A percentile compares a stretch with the other conserved stretches of the same genome.
phyloP scores from a whole-genome alignment of 768 basidiomycete genomes.

The Mycena vulgaris region DNA sequence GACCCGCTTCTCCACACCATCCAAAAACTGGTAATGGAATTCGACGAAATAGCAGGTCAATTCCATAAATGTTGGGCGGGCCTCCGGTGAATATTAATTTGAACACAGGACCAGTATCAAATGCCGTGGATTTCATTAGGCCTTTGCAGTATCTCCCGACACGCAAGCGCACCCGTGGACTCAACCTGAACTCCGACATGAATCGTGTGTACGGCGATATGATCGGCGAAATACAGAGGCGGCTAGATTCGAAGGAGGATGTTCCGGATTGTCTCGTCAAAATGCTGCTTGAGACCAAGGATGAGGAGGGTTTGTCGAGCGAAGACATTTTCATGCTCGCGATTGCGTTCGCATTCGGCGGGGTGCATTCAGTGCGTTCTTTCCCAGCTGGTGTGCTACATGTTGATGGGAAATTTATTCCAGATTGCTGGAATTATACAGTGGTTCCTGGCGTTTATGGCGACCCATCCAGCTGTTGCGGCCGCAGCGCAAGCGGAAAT shows the following conservation, averaged over 20 bases:
- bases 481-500: slow-evolving; percentile 52
- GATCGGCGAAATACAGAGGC: slow-evolving; percentile 47
- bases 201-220: slow-evolving; percentile 50
- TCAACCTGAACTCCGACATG: slow-evolving; percentile 45
- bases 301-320: slow-evolving; percentile 48
- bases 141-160: slow-evolving; percentile 43
- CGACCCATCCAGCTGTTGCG: slow-evolving; percentile 48
- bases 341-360: slow-evolving; percentile 52
- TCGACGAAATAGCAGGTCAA: slow-evolving; percentile 44
- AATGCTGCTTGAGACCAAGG: slow-evolving; percentile 45
- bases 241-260: slow-evolving; percentile 48
- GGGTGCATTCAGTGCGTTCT: slow-evolving; percentile 49
- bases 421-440: slow-evolving; percentile 52
- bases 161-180: slow-evolving; percentile 35
- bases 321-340: slow-evolving; percentile 53
- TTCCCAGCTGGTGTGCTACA: not conserved
- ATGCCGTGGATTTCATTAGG: slow-evolving; percentile 44
- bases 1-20: slow-evolving; percentile 44
- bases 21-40: slow-evolving; percentile 43
- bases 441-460: slow-evolving; percentile 52
- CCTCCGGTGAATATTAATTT: too few species aligned
- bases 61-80: too few species aligned
- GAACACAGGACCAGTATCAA: too few species aligned
- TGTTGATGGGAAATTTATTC: not conserved
- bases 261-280: slow-evolving; percentile 55